A percentile compares a stretch with the other conserved stretches of the same genome.
Evolutionary conservation across 2,329 filamentous ascomycete genomes (phyloP).

Genomic region (Pezicula radicicola): DNA sequence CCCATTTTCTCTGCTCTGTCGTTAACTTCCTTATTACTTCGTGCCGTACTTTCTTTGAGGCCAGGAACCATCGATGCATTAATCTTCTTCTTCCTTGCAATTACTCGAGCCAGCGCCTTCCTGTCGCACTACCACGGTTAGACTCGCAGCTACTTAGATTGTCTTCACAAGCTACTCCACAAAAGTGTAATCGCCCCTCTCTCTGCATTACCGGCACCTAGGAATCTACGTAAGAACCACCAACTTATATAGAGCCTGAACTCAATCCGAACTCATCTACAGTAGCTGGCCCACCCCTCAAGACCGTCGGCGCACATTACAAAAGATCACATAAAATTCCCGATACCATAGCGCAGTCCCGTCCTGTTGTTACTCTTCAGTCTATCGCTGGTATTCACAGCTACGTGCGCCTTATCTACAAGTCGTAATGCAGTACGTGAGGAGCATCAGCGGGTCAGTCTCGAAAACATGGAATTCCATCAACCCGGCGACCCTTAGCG

Average conservation of each 20-base stretch:
- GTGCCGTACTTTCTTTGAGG: neutral
- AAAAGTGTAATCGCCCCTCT: neutral
- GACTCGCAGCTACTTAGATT: neutral
- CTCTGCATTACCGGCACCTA: neutral
- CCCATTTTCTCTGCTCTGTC: no score
- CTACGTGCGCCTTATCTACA: neutral
- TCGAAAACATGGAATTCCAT: conserved; percentile 99
- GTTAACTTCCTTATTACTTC: neutral
- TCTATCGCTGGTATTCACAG: neutral
- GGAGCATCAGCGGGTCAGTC: conserved; percentile 90
- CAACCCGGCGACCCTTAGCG: conserved; percentile 94
- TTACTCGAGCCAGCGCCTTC: neutral
- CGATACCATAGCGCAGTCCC: neutral
- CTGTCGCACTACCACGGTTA: neutral
- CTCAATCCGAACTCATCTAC: neutral
- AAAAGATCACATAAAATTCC: neutral
- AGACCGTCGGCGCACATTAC: no score
- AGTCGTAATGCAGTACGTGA: conserved; percentile 89
- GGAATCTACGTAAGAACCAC: neutral
- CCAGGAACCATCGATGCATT: neutral
- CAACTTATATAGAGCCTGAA: neutral
- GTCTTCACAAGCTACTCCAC: neutral
- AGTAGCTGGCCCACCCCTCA: no score
- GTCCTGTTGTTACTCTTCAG: neutral
- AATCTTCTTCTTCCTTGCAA: neutral